A percentile compares a stretch with the other conserved stretches of the same genome.
Evolutionary conservation across 1,139 yeast species (phyloP).

Genomic region (Pichia sp.): DNA sequence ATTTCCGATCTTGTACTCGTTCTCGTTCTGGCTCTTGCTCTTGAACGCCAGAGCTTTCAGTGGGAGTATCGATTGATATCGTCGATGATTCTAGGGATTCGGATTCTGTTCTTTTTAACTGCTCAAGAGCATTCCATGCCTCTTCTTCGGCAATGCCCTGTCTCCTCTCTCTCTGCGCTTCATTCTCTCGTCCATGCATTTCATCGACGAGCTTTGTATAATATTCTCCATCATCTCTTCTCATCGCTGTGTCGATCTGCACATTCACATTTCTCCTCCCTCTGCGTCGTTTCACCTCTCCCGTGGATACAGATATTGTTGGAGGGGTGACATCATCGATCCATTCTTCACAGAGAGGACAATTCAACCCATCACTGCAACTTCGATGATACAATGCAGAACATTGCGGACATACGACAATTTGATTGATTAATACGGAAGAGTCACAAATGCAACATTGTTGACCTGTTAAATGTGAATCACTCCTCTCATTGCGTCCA

Average conservation of each 20-base stretch:
- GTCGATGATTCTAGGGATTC: too few species aligned
- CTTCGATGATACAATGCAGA: conserved; percentile 15
- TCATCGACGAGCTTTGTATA: conserved; percentile 23
- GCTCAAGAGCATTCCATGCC: conserved; percentile 17
- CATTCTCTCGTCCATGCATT: conserved; percentile 6
- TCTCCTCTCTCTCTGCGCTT: background rate
- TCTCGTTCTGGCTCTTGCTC: background rate
- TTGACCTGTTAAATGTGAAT: conserved; percentile 7
- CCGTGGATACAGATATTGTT: conserved; percentile 12
- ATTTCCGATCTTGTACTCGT: background rate
- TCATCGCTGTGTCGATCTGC: background rate
- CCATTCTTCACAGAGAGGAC: conserved; percentile 16
- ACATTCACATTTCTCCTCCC: background rate
- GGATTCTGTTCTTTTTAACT: too few species aligned
- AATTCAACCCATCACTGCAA: conserved; percentile 16
- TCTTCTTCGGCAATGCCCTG: conserved; percentile 1
- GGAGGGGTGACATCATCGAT: conserved; percentile 6
- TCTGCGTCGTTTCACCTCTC: too few species aligned
- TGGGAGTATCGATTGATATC: too few species aligned
- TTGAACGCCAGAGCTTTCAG: background rate
- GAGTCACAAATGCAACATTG: conserved; percentile 17
- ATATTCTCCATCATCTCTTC: conserved; percentile 21
- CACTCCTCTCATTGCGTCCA: too few species aligned
- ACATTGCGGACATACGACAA: conserved; percentile 17
- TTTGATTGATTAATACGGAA: conserved; percentile 4